A percentile compares a stretch with the other conserved stretches of the same genome.
phyloP scores from a whole-genome alignment of 2,329 filamentous ascomycete genomes.

The Zasmidium cellare region DNA sequence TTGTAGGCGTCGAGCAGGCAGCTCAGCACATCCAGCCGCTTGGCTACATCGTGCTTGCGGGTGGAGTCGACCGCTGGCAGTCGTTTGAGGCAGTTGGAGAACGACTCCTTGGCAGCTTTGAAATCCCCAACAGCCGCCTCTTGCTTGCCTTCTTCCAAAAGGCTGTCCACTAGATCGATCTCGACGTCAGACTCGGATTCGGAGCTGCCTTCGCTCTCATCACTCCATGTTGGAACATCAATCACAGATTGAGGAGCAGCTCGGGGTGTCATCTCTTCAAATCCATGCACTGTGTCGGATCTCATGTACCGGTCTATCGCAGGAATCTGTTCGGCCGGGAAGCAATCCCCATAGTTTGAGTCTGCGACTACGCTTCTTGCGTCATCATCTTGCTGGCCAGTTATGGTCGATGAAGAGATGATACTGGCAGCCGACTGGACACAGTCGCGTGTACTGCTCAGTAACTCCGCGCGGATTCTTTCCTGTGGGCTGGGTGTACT shows the following conservation, averaged over 20 bases:
- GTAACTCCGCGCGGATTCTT: neutral
- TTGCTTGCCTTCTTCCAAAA: conserved; percentile 1
- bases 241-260: neutral
- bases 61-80: neutral
- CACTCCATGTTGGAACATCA: neutral
- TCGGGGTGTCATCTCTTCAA: neutral
- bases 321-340: neutral
- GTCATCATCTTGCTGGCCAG: neutral
- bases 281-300: neutral
- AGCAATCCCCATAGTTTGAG: conserved; percentile 6
- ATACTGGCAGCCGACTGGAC: conserved; percentile 5
- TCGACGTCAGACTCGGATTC: conserved; percentile 4
- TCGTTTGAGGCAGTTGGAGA: neutral
- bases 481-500: neutral
- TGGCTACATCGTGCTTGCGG: neutral
- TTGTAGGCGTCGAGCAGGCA: conserved; percentile 2
- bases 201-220: neutral
- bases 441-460: conserved; percentile 1
- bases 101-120: neutral
- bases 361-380: neutral
- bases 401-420: conserved; percentile 4
- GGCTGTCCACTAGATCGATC: neutral
- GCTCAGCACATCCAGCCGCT: neutral
- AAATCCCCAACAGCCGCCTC: neutral
- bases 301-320: conserved; percentile 3